A percentile compares a stretch with the other conserved stretches of the same genome.
These are phyloP conservation scores for Fremontodendron californicum DNA, from an alignment of 345 rosid species.

Conservation along the genomic window DNA sequence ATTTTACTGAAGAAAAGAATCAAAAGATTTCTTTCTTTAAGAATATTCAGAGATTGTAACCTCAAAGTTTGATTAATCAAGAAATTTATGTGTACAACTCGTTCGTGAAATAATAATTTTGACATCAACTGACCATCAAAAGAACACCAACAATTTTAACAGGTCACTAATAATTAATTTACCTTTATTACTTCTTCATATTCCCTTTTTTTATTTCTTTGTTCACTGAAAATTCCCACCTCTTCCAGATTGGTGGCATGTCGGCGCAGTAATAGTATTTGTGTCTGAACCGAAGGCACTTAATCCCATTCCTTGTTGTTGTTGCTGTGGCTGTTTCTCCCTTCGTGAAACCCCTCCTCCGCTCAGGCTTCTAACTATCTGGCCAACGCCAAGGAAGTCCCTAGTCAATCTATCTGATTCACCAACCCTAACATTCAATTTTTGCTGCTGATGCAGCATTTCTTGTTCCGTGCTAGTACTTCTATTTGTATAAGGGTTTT, in stretches of 20 bases:
- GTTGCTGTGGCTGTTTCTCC: neutral
- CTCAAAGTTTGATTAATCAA: no score
- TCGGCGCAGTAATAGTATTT: slow-evolving; percentile 30
- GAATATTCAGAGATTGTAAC: no score
- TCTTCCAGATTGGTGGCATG: slow-evolving; percentile 29
- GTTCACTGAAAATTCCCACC: slow-evolving; percentile 24
- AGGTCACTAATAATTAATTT: slow-evolving; percentile 18
- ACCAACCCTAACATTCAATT: slow-evolving; percentile 30
- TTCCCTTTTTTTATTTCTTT: neutral
- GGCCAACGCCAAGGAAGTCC: slow-evolving; percentile 83
- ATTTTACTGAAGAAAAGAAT: no score
- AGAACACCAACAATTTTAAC: no score
- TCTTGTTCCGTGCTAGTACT: neutral
- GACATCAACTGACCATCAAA: no score
- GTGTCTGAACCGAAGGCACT: neutral
- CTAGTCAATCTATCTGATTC: slow-evolving; percentile 67
- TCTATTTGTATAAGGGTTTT: neutral
- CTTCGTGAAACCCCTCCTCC: slow-evolving; percentile 38
- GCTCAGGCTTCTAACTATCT: slow-evolving; percentile 42
- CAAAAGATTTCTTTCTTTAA: no score
- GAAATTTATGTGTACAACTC: no score
- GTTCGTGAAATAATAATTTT: no score
- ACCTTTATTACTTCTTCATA: slow-evolving; percentile 23
- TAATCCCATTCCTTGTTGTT: slow-evolving; percentile 11
- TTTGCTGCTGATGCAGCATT: neutral